phyloP scores from a whole-genome alignment of 202 grass and related monocot species.

The Dendrocalamus latiflorus region DNA sequence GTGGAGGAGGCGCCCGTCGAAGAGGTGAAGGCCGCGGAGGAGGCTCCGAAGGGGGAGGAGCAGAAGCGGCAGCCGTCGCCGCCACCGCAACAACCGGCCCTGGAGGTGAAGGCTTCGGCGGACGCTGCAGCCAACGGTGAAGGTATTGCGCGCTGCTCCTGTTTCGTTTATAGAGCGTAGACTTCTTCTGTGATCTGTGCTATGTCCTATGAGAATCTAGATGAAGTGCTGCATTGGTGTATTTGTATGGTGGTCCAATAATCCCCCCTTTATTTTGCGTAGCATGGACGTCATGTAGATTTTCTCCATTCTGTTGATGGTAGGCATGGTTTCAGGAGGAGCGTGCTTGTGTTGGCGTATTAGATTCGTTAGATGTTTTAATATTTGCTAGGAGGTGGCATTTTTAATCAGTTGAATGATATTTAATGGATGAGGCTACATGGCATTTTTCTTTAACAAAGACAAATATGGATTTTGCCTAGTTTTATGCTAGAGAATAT shows the following conservation, averaged over 20 bases:
- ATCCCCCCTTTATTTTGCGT: not conserved
- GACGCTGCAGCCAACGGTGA: constrained; percentile 25
- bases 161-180: not conserved
- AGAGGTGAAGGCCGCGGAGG: constrained; percentile 40
- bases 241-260: not conserved
- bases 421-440: not conserved
- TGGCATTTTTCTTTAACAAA: not conserved
- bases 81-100: not conserved
- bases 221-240: not conserved
- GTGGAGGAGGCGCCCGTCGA: constrained; percentile 17
- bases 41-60: constrained; percentile 40
- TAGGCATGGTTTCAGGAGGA: not conserved
- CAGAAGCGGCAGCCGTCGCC: constrained; percentile 20
- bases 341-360: not conserved
- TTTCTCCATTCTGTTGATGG: not conserved
- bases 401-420: not conserved
- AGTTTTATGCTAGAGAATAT: not conserved
- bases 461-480: not conserved
- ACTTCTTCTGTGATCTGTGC: constrained; percentile 14
- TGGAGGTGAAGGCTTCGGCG: constrained; percentile 30
- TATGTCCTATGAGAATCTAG: not conserved
- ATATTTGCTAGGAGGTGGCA: not conserved
- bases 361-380: not conserved
- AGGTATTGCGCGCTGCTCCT: constrained; percentile 23
- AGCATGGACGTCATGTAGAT: not conserved